phyloP scores from a whole-genome alignment of 2,329 filamentous ascomycete genomes.

The Nannizzia gypsea region DNA sequence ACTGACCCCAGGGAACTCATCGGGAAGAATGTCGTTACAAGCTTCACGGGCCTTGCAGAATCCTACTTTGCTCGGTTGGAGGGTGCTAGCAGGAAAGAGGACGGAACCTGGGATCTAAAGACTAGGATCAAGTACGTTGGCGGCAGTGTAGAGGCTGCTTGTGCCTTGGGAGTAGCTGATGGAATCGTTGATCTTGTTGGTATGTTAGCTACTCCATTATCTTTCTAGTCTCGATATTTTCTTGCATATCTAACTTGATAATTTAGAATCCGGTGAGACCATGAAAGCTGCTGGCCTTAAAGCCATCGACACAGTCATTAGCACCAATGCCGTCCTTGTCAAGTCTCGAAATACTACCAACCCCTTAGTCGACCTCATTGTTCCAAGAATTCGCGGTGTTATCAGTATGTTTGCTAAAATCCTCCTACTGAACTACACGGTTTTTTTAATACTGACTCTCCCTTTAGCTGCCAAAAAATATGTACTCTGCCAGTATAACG shows the following conservation, averaged over 20 bases:
- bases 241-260: background rate
- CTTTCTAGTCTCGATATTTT: background rate
- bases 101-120: conserved; percentile 45
- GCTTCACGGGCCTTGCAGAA: conserved; percentile 74
- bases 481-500: conserved; percentile 93
- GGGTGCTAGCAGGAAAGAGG: conserved; percentile 26
- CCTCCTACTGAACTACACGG: background rate
- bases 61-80: conserved; percentile 78
- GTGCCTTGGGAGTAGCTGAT: conserved; percentile 87
- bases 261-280: conserved; percentile 83
- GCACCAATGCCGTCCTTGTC: conserved; percentile 79
- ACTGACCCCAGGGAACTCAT: conserved; percentile 62
- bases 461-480: conserved; percentile 67
- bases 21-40: conserved; percentile 88
- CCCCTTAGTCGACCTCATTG: conserved; percentile 70
- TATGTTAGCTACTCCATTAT: conserved; percentile 41
- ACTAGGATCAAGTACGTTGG: conserved; percentile 92
- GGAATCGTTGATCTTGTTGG: conserved; percentile 96
- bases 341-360: conserved; percentile 78
- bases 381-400: conserved; percentile 77
- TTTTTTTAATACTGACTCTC: background rate
- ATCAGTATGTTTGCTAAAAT: conserved; percentile 47
- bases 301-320: conserved; percentile 85
- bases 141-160: conserved; percentile 93
- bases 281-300: conserved; percentile 93